Percentiles rank a stretch among this genome's conserved stretches.
phyloP scores from a whole-genome alignment of 2,329 filamentous ascomycete species.

The Neonectria coccinea region DNA sequence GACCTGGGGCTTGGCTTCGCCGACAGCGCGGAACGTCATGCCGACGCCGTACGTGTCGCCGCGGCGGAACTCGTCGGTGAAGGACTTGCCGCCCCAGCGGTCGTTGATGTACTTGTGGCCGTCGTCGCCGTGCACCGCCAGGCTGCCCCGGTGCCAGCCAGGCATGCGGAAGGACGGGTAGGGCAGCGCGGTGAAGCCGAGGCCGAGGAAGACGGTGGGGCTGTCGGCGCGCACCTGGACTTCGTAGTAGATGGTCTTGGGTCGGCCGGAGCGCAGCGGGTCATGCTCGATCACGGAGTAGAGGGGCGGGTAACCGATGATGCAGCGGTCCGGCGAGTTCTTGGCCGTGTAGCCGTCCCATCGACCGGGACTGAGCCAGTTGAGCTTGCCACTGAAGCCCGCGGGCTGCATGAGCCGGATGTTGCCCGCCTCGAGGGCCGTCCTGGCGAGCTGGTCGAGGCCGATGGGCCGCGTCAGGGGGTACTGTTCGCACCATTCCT shows the following conservation, averaged over 20 bases:
- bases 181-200: slow-evolving; percentile 79
- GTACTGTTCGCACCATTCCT: slow-evolving; percentile 72
- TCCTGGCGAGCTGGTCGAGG: slow-evolving; percentile 59
- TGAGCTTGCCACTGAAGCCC: slow-evolving; percentile 60
- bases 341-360: slow-evolving; percentile 61
- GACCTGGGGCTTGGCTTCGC: slow-evolving; percentile 46
- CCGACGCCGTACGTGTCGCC: slow-evolving; percentile 79
- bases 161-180: slow-evolving; percentile 83
- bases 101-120: slow-evolving; percentile 82
- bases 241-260: slow-evolving; percentile 78
- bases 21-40: slow-evolving; percentile 67
- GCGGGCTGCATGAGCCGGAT: slow-evolving; percentile 66
- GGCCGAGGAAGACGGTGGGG: slow-evolving; percentile 64
- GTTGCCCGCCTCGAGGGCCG: slow-evolving; percentile 63
- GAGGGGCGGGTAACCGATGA: slow-evolving; percentile 76
- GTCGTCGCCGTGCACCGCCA: slow-evolving; percentile 85
- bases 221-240: slow-evolving; percentile 65
- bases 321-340: slow-evolving; percentile 68
- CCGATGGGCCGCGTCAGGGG: slow-evolving; percentile 67
- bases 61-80: slow-evolving; percentile 71
- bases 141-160: slow-evolving; percentile 81
- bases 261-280: slow-evolving; percentile 58
- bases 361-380: slow-evolving; percentile 59
- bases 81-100: slow-evolving; percentile 76
- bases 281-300: slow-evolving; percentile 72